phyloP scores from a whole-genome alignment of 2,329 filamentous ascomycete species.

The Fusarium mangiferae region DNA sequence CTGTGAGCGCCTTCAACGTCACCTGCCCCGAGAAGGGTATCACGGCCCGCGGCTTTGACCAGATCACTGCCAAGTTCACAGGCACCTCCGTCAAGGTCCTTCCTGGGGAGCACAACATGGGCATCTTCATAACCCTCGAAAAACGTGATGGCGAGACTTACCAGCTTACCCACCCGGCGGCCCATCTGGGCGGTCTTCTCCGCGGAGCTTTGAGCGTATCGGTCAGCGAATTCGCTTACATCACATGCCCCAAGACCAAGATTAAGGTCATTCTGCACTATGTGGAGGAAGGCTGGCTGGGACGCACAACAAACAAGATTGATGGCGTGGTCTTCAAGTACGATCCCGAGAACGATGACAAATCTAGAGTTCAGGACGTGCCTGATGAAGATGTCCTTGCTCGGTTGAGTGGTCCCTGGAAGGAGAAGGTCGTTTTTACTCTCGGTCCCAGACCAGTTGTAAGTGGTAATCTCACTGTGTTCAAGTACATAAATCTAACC shows the following conservation, averaged over 20 bases:
- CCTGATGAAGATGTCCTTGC: slow-evolving; percentile 85
- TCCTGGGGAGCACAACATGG: slow-evolving; percentile 91
- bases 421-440: slow-evolving; percentile 72
- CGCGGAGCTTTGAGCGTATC: slow-evolving; percentile 89
- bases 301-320: slow-evolving; percentile 89
- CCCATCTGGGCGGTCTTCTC: slow-evolving; percentile 87
- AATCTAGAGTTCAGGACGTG: slow-evolving; percentile 84
- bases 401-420: slow-evolving; percentile 87
- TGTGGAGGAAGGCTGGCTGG: slow-evolving; percentile 93
- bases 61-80: slow-evolving; percentile 97
- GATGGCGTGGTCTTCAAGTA: slow-evolving; percentile 92
- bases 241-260: slow-evolving; percentile 89
- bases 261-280: slow-evolving; percentile 95
- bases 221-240: slow-evolving; percentile 88
- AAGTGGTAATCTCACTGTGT: slow-evolving; percentile 50
- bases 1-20: slow-evolving; percentile 94
- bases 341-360: slow-evolving; percentile 85
- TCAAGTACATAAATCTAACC: slow-evolving; percentile 7
- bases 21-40: slow-evolving; percentile 93
- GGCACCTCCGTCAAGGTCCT: slow-evolving; percentile 93
- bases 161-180: slow-evolving; percentile 93
- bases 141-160: slow-evolving; percentile 88
- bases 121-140: slow-evolving; percentile 91
- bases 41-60: slow-evolving; percentile 89
- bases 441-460: slow-evolving; percentile 70